A percentile compares a stretch with the other conserved stretches of the same genome.
phyloP scores from a whole-genome alignment of 1,284 basidiomycete genomes.

The Cerioporus squamosus region DNA sequence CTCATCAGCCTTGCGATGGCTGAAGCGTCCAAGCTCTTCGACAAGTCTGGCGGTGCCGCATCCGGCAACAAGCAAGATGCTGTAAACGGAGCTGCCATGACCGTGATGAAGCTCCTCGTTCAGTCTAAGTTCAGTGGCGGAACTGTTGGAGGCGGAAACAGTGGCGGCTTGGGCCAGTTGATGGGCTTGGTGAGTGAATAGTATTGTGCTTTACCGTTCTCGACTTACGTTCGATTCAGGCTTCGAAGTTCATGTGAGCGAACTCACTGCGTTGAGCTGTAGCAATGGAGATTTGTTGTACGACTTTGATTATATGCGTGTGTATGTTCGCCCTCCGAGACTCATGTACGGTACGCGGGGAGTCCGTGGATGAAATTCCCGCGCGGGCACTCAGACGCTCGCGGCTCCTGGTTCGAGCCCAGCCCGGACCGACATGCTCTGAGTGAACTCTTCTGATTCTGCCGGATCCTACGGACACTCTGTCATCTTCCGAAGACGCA shows the following conservation, averaged over 20 bases:
- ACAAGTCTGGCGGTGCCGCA: slow-evolving; percentile 65
- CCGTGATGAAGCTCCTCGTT: slow-evolving; percentile 79
- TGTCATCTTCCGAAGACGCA: no score
- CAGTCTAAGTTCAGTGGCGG: slow-evolving; percentile 61
- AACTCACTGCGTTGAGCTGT: no score
- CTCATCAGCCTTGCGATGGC: slow-evolving; percentile 86
- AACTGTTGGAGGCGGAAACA: slow-evolving; percentile 58
- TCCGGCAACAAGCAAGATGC: slow-evolving; percentile 81
- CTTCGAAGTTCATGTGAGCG: slow-evolving; percentile 44
- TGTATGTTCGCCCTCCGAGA: no score
- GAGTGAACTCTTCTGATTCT: no score
- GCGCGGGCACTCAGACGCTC: no score
- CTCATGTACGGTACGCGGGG: no score
- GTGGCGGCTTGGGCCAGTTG: slow-evolving; percentile 64
- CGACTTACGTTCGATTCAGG: slow-evolving; percentile 34
- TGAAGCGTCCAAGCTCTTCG: slow-evolving; percentile 77
- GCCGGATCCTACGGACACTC: no score
- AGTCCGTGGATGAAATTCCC: no score
- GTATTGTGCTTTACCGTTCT: not conserved
- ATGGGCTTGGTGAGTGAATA: slow-evolving; percentile 53
- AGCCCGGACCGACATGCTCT: no score
- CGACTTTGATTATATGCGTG: no score
- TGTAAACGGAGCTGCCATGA: slow-evolving; percentile 82
- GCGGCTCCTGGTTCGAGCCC: no score
- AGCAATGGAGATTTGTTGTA: no score